A percentile compares a stretch with the other conserved stretches of the same genome.
These are phyloP conservation scores for Cairneyella variabilis DNA, from an alignment of 495 filamentous ascomycete genomes.

Conservation along the genomic window DNA sequence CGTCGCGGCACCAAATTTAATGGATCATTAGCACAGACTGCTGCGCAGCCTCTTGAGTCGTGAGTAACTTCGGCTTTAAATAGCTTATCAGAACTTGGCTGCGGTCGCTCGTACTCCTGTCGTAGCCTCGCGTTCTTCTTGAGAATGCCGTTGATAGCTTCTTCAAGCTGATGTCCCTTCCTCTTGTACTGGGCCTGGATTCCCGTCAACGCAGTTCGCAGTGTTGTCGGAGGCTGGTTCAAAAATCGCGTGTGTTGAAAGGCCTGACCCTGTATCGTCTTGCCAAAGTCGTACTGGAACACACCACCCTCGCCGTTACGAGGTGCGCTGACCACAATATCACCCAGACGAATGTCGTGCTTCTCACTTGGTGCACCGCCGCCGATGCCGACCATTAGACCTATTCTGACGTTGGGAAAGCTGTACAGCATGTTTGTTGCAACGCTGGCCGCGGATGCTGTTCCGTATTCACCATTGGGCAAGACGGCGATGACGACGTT, in stretches of 20 bases:
- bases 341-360: conserved; percentile 17
- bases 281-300: too few species aligned
- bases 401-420: conserved; percentile 38
- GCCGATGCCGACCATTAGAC: conserved; percentile 44
- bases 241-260: conserved; percentile 8
- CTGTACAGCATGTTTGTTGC: conserved; percentile 27
- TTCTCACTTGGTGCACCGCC: too few species aligned
- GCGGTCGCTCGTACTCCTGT: conserved; percentile 28
- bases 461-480: conserved; percentile 5
- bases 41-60: conserved; percentile 21
- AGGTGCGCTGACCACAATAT: conserved; percentile 19
- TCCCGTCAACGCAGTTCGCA: conserved; percentile 23
- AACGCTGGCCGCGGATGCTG: conserved; percentile 26
- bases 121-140: conserved; percentile 22
- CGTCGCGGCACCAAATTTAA: conserved; percentile 25
- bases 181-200: not conserved
- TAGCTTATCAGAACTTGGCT: conserved; percentile 30
- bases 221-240: conserved; percentile 28
- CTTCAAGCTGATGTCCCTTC: conserved; percentile 19
- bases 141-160: conserved; percentile 22
- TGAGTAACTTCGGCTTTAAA: conserved; percentile 30
- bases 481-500: conserved; percentile 17
- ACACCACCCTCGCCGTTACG: conserved; percentile 1
- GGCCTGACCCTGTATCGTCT: conserved; percentile 3
- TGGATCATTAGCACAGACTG: conserved; percentile 26